phyloP scores from a whole-genome alignment of 306 rosid species.

The Neltuma alba region DNA sequence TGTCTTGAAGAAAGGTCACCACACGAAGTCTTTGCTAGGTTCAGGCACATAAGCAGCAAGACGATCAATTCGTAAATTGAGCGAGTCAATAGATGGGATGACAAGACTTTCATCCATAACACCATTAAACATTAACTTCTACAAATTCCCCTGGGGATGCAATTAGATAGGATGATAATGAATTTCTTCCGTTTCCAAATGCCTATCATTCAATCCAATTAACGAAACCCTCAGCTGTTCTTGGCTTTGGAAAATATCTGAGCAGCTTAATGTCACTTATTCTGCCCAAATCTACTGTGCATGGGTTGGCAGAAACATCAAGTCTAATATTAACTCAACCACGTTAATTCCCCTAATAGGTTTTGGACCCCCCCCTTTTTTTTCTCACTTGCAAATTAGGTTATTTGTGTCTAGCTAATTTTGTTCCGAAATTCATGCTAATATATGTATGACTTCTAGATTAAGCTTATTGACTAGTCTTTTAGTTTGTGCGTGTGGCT shows the following conservation, averaged over 20 bases:
- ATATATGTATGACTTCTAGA: not conserved
- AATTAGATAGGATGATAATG: not conserved
- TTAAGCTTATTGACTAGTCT: not conserved
- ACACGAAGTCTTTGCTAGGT: too few species aligned
- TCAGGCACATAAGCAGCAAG: too few species aligned
- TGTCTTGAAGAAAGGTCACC: too few species aligned
- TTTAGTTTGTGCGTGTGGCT: not conserved
- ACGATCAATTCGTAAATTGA: too few species aligned
- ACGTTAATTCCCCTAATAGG: not conserved
- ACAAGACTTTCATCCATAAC: not conserved
- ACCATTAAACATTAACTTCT: not conserved
- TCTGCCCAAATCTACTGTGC: not conserved
- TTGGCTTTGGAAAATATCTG: not conserved
- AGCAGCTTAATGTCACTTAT: not conserved
- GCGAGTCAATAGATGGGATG: not conserved
- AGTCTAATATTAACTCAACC: not conserved
- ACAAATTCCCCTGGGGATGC: not conserved
- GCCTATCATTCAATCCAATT: not conserved
- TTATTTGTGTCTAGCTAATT: conserved; percentile 2
- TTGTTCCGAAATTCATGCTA: conserved; percentile 11
- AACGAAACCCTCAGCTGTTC: not conserved
- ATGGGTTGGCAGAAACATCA: too few species aligned
- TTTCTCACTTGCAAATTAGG: not conserved
- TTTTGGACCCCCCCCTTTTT: not conserved
- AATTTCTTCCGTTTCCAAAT: not conserved